Evolutionary conservation across 371 early-diverging fungal species (phyloP), one percentile per base, ranked within the genome.

Genomic region (Mortierella sp.): DNA sequence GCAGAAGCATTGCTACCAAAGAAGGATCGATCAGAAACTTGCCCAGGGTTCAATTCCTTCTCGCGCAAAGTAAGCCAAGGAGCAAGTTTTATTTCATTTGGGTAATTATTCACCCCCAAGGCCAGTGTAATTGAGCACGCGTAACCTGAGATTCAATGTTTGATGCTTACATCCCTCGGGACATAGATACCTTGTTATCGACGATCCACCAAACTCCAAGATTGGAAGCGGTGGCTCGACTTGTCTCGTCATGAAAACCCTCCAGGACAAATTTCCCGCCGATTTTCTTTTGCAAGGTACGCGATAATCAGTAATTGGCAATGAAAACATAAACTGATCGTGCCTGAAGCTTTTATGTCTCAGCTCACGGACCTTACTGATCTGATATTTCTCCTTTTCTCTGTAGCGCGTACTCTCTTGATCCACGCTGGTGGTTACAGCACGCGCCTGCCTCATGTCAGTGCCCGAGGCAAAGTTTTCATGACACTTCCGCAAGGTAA

Each of bases 351-450:
- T 13, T 8, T 9, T 39, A 7, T 71, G 41, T 47, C 24, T 73
- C 26, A 47, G 40, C 19, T 41, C 43, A 10, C 22, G 6, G 13
- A 39, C 14, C 43, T 37, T 24, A 64, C 47, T 37, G 19, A n/a
- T 67, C 31, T 9, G 1, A 16, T 55, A 14, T 37, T 43, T 22
- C 31, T 61, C 11, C 29, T 10, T 8, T 11, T 11, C 29, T 37
- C 31, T n/a, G 13, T 58, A 85, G 82, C 73, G 8, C 74, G 76
- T 2, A 64, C 76, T 5, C 71, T 86, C 4, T 47, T 86, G 47
- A 80, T 86, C 47, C 86, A 86, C 55, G 81, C 86, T 19, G 86
- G 86, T 11, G 86, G 86, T 0, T 86, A 86, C 43, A 81, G 85
- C 31, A 81, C 80, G 22, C 78, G 86, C 48, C 52, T 86, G 22